Conservation (phyloP, 331 rosid species). For the Arachis monticola region DNA sequence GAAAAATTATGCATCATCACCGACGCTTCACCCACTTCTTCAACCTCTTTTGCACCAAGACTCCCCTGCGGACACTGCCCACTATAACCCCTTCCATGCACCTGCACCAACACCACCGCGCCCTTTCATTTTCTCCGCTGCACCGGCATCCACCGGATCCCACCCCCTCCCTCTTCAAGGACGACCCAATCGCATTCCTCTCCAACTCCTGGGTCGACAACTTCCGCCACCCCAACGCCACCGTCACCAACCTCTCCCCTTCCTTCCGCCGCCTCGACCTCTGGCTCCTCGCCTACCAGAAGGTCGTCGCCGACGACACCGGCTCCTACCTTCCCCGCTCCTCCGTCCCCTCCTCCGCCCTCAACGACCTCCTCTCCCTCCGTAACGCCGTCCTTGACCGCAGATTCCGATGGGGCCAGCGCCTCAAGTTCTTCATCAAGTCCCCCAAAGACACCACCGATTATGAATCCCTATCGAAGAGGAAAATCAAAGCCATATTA, state of each 20-base stretch:
- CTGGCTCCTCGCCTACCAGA: constrained; percentile 92
- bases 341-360: constrained; percentile 55
- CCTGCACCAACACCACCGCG: constrained; percentile 3
- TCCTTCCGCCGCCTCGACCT: constrained; percentile 77
- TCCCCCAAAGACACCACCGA: constrained; percentile 79
- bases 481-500: constrained; percentile 73
- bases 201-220: constrained; percentile 85
- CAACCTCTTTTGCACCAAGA: constrained; percentile 34
- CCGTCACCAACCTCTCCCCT: constrained; percentile 62
- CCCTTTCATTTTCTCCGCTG: constrained; percentile 47
- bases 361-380: constrained; percentile 76
- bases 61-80: constrained; percentile 19
- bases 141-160: constrained; percentile 61
- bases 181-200: constrained; percentile 65
- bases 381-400: constrained; percentile 82
- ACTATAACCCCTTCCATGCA: constrained; percentile 32
- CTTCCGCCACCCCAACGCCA: constrained; percentile 69
- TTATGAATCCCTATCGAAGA: constrained; percentile 71
- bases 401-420: constrained; percentile 89
- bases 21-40: constrained; percentile 59
- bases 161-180: not conserved
- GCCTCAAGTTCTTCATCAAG: constrained; percentile 71
- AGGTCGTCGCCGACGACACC: constrained; percentile 78
- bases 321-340: constrained; percentile 81
- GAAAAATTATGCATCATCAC: constrained; percentile 47